A percentile compares a stretch with the other conserved stretches of the same genome.
Conservation (phyloP, 2,329 filamentous ascomycete genomes). For the Herpotrichia juniperi region DNA sequence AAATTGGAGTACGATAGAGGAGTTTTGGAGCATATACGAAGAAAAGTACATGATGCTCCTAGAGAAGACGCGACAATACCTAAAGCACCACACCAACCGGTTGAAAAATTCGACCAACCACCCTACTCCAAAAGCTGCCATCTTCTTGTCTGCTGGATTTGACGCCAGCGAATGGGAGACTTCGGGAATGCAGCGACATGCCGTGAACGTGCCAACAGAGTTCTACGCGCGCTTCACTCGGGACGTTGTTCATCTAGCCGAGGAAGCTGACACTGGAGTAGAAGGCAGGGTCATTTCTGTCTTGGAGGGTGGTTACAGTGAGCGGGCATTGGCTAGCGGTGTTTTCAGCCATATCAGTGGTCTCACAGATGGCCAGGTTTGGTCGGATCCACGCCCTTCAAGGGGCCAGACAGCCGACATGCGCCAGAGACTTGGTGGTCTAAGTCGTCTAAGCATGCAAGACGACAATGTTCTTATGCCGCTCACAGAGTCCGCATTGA, state of each 20-base stretch:
- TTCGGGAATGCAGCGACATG: constrained; percentile 91
- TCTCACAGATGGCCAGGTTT: constrained; percentile 64
- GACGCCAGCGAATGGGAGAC: constrained; percentile 97
- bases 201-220: constrained; percentile 93
- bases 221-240: constrained; percentile 92
- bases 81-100: constrained; percentile 73
- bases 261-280: constrained; percentile 77
- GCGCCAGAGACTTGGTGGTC: constrained; percentile 56
- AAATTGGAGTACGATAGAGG: constrained; percentile 78
- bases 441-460: constrained; percentile 32
- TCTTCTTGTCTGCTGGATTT: constrained; percentile 95
- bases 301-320: constrained; percentile 93
- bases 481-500: constrained; percentile 16
- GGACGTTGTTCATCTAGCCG: constrained; percentile 81
- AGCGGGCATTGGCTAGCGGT: constrained; percentile 86
- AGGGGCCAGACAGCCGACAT: constrained; percentile 65
- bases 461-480: constrained; percentile 25
- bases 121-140: constrained; percentile 76
- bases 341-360: constrained; percentile 90
- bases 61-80: constrained; percentile 78
- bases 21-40: constrained; percentile 91
- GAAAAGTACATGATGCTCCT: constrained; percentile 77
- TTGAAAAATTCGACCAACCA: constrained; percentile 63
- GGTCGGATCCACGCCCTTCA: constrained; percentile 32
- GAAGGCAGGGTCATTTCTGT: constrained; percentile 91